phyloP scores from a whole-genome alignment of 768 basidiomycete species.

The Collybiopsis confluens region DNA sequence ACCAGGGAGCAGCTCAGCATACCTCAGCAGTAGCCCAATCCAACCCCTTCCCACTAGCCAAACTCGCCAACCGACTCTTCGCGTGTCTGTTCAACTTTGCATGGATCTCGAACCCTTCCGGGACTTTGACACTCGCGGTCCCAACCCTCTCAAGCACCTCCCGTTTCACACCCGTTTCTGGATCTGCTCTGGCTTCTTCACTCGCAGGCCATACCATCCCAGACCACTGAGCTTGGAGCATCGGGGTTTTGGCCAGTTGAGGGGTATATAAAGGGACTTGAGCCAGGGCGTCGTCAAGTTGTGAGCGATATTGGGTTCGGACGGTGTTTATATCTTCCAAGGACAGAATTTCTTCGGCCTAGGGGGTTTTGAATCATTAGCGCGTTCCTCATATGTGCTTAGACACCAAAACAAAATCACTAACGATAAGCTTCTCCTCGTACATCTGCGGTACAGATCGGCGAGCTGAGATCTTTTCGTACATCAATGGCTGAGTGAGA shows the following conservation, averaged over 20 bases:
- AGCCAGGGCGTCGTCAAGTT: slow-evolving; percentile 60
- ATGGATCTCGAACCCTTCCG: slow-evolving; percentile 71
- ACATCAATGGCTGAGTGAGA: slow-evolving; percentile 90
- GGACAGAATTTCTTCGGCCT: slow-evolving; percentile 53
- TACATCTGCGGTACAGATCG: slow-evolving; percentile 78
- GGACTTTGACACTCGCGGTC: slow-evolving; percentile 59
- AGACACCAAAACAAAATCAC: slow-evolving; percentile 18
- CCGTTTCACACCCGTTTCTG: slow-evolving; percentile 63
- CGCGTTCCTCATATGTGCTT: no score
- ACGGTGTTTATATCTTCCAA: slow-evolving; percentile 42
- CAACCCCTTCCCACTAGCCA: slow-evolving; percentile 66
- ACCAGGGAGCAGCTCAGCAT: no score
- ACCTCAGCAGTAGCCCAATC: slow-evolving; percentile 93
- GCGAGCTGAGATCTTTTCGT: slow-evolving; percentile 76
- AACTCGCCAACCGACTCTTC: slow-evolving; percentile 65
- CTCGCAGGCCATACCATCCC: slow-evolving; percentile 62
- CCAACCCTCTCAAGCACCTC: slow-evolving; percentile 57
- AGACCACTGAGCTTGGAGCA: slow-evolving; percentile 67
- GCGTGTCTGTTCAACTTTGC: slow-evolving; percentile 75
- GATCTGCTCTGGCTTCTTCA: slow-evolving; percentile 43
- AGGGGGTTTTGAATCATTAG: no score
- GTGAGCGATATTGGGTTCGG: slow-evolving; percentile 54
- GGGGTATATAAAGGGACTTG: slow-evolving; percentile 45
- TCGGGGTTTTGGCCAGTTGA: slow-evolving; percentile 30
- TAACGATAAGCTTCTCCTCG: slow-evolving; percentile 71